Base-by-base conservation (phyloP, 495 filamentous ascomycete species). In the Talaromyces stipitatus region DNA sequence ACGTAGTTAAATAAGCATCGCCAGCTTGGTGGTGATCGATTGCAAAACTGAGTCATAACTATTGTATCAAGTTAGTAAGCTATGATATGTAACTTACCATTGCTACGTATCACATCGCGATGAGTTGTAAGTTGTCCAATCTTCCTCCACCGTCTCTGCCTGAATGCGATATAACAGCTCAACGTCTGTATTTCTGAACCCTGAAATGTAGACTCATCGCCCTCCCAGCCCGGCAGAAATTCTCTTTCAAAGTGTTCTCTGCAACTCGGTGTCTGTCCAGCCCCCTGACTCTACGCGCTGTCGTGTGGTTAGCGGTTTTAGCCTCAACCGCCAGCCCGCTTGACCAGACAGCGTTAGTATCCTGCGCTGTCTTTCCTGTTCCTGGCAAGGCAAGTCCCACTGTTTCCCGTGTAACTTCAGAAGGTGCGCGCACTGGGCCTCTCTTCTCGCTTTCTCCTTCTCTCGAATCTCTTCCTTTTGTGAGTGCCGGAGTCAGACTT, bases 291-390 rank as follows among this genome's bases (percentile, higher is more conserved):
- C 16, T 32, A 22, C 30, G 30, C 30, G 30, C 30, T 11, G 30
- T 32, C 30, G 30, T 4, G 33, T 16, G 14, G n/a, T n/a, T n/a
- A n/a, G n/a, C n/a, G n/a, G n/a, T n/a, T 32, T 52, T 52, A 32
- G 50, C 26, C 50, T 52, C 24, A 24, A 52, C 46, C 20, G 36
- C 36, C 36, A 41, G 26, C 22, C 46, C 52, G 52, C 52, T 54
- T 54, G 52, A 18, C 52, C 52, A 20, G 52, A 22, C 52, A 12
- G 28, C 52, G 52, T 54, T 54, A 54, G 52, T 18, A 26, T 48
- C 10, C 10, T 16, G 12, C 3, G 24, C 24, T 20, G 24, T n/a
- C 45, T 48, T 48, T n/a, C 50, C 50, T 53, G 50, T 53, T 29
- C 50, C 50, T 53, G 50, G 18, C 27, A 9, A 16, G 14, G 2